A percentile compares a stretch with the other conserved stretches of the same genome.
Conservation (phyloP, 768 basidiomycete species). For the Nidularia sp. region DNA sequence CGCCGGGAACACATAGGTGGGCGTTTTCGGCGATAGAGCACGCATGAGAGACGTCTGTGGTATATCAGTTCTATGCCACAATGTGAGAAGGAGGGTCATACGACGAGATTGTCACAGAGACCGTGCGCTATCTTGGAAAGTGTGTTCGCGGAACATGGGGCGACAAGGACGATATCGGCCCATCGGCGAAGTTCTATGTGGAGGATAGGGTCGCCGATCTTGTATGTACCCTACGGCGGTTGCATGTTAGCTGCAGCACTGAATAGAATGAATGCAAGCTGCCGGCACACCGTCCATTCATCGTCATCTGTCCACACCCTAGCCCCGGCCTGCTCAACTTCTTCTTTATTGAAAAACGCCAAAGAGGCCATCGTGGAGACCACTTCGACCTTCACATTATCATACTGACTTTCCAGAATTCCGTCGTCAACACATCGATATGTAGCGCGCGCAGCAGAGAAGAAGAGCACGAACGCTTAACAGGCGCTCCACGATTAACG, state of each 20-base stretch:
- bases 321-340: constrained; percentile 47
- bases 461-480: constrained; percentile 36
- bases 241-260: background rate
- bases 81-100: constrained; percentile 23
- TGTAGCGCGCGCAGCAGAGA: background rate
- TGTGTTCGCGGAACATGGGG: constrained; percentile 96
- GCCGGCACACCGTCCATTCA: constrained; percentile 79
- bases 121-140: constrained; percentile 90
- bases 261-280: background rate
- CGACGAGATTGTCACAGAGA: constrained; percentile 86
- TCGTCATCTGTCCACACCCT: constrained; percentile 87
- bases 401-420: constrained; percentile 43
- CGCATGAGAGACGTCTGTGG: constrained; percentile 74
- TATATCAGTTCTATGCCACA: background rate
- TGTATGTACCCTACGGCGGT: constrained; percentile 56
- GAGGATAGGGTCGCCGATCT: constrained; percentile 86
- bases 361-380: constrained; percentile 77
- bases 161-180: constrained; percentile 94
- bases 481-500: constrained; percentile 80
- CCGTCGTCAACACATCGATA: background rate
- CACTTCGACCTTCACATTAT: constrained; percentile 75
- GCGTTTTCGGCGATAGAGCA: constrained; percentile 78
- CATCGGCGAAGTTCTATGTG: constrained; percentile 94
- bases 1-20: constrained; percentile 90
- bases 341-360: constrained; percentile 63